Evolutionary conservation across 2,329 filamentous ascomycete genomes (phyloP).

Genomic region (Chaetomium olivaceum): DNA sequence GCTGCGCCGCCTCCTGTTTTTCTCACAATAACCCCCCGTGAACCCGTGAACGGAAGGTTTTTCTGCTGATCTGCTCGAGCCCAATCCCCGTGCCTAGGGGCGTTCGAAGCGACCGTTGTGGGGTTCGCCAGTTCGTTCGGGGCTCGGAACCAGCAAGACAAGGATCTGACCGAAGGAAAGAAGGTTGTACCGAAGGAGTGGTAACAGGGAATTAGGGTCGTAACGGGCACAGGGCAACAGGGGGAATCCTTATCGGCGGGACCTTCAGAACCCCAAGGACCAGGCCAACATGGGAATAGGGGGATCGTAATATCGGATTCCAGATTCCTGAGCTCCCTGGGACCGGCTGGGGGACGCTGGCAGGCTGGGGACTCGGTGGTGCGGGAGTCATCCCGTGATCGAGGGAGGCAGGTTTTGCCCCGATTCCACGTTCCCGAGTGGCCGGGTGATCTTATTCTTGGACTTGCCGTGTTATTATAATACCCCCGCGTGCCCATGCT

Average conservation of each 20-base stretch:
- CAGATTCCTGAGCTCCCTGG: background rate
- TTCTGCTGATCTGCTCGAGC: background rate
- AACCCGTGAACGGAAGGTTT: background rate
- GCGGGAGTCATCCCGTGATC: background rate
- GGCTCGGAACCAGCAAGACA: background rate
- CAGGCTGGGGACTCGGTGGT: too few relatives aligned
- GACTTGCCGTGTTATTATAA: background rate
- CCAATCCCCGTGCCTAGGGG: background rate
- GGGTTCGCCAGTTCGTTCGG: background rate
- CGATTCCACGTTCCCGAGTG: background rate
- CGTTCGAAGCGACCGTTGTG: background rate
- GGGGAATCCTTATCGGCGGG: background rate
- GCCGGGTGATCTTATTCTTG: background rate
- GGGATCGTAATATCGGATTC: constrained; percentile 8
- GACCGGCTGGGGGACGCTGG: background rate
- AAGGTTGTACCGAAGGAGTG: background rate
- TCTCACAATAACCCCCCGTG: background rate
- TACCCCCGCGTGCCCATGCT: background rate
- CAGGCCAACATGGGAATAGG: background rate
- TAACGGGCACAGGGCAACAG: background rate
- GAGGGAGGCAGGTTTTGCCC: background rate
- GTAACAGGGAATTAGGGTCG: background rate
- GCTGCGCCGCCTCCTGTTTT: background rate
- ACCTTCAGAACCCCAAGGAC: background rate
- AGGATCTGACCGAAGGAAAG: background rate